Evolutionary conservation across 2,329 filamentous ascomycete genomes (phyloP).

Genomic region (Trichophyton simii): DNA sequence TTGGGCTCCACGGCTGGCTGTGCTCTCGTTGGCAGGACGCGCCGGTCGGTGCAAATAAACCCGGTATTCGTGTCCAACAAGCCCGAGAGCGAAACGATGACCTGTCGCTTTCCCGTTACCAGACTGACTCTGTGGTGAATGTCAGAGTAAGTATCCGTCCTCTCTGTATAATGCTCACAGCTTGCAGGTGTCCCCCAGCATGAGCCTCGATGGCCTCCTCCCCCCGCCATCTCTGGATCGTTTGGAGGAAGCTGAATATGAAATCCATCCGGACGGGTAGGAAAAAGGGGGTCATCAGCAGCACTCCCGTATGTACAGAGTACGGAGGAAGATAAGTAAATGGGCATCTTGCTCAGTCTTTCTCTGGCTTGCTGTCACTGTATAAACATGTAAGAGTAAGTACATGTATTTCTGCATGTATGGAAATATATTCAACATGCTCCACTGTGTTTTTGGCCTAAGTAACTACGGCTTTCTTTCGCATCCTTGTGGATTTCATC

Average conservation of each 20-base stretch:
- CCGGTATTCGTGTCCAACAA: constrained; percentile 5
- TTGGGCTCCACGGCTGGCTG: not conserved
- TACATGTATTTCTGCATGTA: not conserved
- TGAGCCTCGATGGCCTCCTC: not conserved
- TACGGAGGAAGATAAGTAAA: not conserved
- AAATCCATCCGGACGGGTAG: not conserved
- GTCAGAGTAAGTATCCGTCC: no score
- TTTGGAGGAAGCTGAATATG: no score
- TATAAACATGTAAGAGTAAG: not conserved
- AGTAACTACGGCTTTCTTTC: not conserved
- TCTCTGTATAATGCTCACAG: no score
- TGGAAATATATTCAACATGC: not conserved
- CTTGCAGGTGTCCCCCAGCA: not conserved
- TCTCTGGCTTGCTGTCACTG: not conserved
- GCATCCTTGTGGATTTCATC: not conserved
- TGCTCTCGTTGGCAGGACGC: not conserved
- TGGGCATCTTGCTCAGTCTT: no score
- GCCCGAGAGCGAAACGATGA: constrained; percentile 2
- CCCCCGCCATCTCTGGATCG: not conserved
- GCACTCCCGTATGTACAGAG: not conserved
- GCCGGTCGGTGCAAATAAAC: not conserved
- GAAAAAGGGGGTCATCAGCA: no score
- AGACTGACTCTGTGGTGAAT: no score
- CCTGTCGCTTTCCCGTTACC: not conserved
- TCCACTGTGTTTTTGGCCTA: not conserved